Evolutionary conservation across 257 asterid species (phyloP).

Genomic region (Solanum tarijense): DNA sequence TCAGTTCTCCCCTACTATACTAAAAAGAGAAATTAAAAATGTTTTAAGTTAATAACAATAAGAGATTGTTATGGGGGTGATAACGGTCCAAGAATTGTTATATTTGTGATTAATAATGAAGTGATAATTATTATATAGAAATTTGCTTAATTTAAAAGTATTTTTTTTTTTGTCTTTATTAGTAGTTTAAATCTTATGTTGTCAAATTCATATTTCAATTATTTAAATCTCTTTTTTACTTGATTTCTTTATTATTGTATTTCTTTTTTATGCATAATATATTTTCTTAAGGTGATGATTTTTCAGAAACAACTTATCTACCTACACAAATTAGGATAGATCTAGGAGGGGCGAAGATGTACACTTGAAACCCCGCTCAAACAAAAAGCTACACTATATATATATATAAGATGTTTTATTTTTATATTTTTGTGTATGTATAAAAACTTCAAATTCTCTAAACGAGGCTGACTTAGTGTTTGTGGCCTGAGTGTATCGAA

Average conservation of each 20-base stretch:
- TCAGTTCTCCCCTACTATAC: background rate
- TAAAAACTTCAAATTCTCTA: background rate
- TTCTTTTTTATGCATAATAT: too few relatives aligned
- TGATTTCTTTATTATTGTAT: too few relatives aligned
- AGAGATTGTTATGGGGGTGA: background rate
- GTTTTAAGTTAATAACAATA: background rate
- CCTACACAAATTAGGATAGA: rapidly evolving
- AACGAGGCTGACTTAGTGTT: too few relatives aligned
- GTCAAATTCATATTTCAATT: background rate
- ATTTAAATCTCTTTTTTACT: background rate
- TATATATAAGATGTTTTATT: too few relatives aligned
- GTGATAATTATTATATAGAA: background rate
- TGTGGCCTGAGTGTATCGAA: background rate
- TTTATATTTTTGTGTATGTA: too few relatives aligned
- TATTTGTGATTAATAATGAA: background rate
- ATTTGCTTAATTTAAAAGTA: background rate
- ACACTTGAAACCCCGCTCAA: too few relatives aligned
- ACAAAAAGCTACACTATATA: too few relatives aligned
- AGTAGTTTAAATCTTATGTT: background rate
- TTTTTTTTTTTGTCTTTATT: background rate
- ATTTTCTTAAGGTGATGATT: background rate
- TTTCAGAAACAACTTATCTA: background rate
- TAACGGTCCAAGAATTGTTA: background rate
- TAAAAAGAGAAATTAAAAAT: background rate
- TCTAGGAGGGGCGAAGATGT: background rate